phyloP scores from a whole-genome alignment of 2,329 filamentous ascomycete genomes.

The Coniella vitis region DNA sequence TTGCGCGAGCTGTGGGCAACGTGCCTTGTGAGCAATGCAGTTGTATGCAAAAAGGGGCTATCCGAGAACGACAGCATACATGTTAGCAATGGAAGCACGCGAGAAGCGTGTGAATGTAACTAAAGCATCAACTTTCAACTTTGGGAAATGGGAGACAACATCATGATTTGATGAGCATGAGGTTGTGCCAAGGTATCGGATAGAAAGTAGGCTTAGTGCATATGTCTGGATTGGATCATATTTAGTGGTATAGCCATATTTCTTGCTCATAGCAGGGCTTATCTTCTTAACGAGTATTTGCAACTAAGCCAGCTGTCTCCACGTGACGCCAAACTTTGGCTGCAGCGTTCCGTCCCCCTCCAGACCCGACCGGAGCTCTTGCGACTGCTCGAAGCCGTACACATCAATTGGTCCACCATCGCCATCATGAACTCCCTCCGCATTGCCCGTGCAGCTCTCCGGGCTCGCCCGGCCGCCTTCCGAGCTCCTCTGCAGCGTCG shows the following conservation, averaged over 20 bases:
- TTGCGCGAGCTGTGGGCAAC: no score
- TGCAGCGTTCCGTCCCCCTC: slow-evolving; percentile 9
- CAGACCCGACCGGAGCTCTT: slow-evolving; percentile 32
- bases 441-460: slow-evolving; percentile 74
- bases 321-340: slow-evolving; percentile 15
- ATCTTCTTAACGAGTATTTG: background rate
- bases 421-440: slow-evolving; percentile 88
- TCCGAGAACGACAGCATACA: no score
- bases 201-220: background rate
- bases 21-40: no score
- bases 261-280: background rate
- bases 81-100: no score
- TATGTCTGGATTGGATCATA: background rate
- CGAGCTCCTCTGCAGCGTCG: slow-evolving; percentile 73
- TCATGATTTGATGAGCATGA: no score
- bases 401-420: slow-evolving; percentile 41
- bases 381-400: slow-evolving; percentile 30
- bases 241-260: background rate
- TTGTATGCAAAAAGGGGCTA: no score
- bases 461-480: slow-evolving; percentile 72
- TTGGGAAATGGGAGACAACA: no score
- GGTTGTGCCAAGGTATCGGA: no score
- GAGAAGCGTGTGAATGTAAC: no score
- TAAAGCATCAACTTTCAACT: no score
- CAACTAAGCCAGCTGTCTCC: background rate